These are phyloP conservation scores for Combretum micranthum DNA, from an alignment of 345 rosid species.

Conservation along the genomic window DNA sequence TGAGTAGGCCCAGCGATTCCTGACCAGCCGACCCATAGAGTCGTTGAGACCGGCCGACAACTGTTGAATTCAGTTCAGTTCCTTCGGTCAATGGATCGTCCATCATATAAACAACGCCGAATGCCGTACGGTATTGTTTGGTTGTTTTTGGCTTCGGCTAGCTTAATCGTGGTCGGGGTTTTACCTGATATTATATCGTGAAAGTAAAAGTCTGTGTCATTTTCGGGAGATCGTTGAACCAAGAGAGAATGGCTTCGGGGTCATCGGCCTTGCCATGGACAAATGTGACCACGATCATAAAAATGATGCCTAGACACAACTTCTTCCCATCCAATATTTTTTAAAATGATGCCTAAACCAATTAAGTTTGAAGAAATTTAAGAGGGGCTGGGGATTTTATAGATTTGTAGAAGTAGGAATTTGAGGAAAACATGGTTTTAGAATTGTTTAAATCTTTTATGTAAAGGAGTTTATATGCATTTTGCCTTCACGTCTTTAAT, in stretches of 20 bases:
- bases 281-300: neutral
- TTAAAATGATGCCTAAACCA: no score
- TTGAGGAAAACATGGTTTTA: no score
- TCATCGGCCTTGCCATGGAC: conserved; percentile 3
- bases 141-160: conserved; percentile 9
- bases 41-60: conserved; percentile 15
- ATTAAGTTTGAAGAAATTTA: no score
- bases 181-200: conserved; percentile 17
- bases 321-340: no score
- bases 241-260: neutral
- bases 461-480: no score
- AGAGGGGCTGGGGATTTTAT: no score
- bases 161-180: conserved; percentile 13
- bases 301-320: no score
- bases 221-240: conserved; percentile 3
- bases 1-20: conserved; percentile 1
- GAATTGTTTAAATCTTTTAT: no score
- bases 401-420: no score
- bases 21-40: conserved; percentile 10
- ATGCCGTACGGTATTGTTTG: conserved; percentile 8
- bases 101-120: conserved; percentile 3
- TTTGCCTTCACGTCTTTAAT: no score
- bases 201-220: conserved; percentile 14
- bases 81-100: conserved; percentile 13
- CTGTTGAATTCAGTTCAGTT: conserved; percentile 6